phyloP scores from a whole-genome alignment of 225 moss, liverwort and hornwort genomes.

The Neckera pumila region DNA sequence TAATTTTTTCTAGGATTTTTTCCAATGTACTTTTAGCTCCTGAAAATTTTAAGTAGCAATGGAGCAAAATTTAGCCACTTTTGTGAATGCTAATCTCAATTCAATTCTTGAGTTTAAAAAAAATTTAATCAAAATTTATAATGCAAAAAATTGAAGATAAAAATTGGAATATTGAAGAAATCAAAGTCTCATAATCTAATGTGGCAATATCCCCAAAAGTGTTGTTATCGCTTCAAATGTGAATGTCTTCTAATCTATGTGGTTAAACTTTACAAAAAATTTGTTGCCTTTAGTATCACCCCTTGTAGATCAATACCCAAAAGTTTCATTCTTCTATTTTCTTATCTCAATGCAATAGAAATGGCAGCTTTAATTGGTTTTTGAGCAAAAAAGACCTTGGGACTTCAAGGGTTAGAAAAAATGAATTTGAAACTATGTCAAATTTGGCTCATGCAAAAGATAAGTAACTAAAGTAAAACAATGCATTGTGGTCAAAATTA shows the following conservation, averaged over 20 bases:
- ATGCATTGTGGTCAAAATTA: too few relatives aligned
- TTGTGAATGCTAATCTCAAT: too few relatives aligned
- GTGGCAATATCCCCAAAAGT: background rate
- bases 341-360: background rate
- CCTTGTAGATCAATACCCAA: accelerated
- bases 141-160: background rate
- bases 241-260: background rate
- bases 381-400: background rate
- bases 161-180: too few relatives aligned
- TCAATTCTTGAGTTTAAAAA: too few relatives aligned
- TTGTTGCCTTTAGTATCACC: background rate
- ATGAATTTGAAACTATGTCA: background rate
- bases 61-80: too few relatives aligned
- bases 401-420: background rate
- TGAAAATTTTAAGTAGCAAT: too few relatives aligned
- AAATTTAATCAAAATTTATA: accelerated
- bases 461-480: too few relatives aligned
- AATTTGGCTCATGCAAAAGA: background rate
- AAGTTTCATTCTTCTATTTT: background rate
- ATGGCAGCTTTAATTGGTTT: background rate
- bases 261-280: background rate
- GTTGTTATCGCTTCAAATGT: background rate
- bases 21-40: too few relatives aligned
- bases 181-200: background rate
- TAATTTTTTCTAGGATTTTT: too few relatives aligned